Evolutionary conservation across 2,329 filamentous ascomycete species (phyloP), one percentile per base, ranked within the genome.

Genomic region (Fonsecaea monophora): DNA sequence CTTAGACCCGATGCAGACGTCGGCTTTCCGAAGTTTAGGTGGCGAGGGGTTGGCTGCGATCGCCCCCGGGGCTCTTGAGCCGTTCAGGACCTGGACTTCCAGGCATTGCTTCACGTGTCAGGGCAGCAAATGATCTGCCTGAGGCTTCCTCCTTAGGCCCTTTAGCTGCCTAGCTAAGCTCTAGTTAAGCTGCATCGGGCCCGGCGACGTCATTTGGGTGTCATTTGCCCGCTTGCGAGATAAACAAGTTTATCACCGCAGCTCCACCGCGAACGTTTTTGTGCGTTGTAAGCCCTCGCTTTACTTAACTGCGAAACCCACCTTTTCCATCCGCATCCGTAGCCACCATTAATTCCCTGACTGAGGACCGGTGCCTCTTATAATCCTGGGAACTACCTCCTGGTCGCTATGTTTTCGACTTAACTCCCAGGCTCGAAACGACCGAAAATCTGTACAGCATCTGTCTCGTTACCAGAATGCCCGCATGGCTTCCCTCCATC

Each of bases 401-500:
- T 32, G 30, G 37, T 42, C 37, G 13, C 45, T 32, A 61, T 61
- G 59, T 35, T 42, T 30, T 32, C 48, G 21, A 48, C 10, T 18
- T 55, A 15, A 55, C 35, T 32, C 34, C 8, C 18, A 34, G 6
- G 15, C 53, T 37, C 30, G 53, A 55, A 32, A 55, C 9, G 2
- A 6, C 35, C n/a, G 53, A 45, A 12, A 54, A 21, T 15, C 18
- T 53, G 9, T 38, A 35, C 48, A 37, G 9, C 60, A 21, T 9
- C 21, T 34, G 10, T 4, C 21, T 9, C 25, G 37, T 60, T 38
- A 25, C 25, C 57, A 45, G 50, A 13, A 76, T 81, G 71, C 65
- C 76, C 34, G 75, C 77, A 37, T 77, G 75, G 73, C 74, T 82
- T 1, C 81, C 80, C 45, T 81, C 80, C 12, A 74, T 83, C 67